These are phyloP conservation scores for Amanita inopinata DNA, from an alignment of 768 basidiomycete species.

Conservation along the genomic window DNA sequence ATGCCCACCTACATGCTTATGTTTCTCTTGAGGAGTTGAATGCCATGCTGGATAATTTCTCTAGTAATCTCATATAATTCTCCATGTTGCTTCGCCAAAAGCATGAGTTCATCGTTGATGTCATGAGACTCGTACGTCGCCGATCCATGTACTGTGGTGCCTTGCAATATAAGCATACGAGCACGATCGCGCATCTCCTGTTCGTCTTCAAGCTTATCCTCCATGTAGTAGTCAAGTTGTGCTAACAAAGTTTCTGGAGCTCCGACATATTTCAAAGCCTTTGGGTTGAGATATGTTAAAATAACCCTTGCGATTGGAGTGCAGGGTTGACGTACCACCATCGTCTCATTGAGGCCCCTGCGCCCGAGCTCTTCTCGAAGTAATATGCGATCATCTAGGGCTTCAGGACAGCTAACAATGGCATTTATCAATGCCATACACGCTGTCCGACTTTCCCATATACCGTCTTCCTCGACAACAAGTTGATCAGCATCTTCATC, in stretches of 20 bases:
- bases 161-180: constrained; percentile 22
- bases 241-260: constrained; percentile 67
- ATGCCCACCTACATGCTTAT: constrained; percentile 45
- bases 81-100: constrained; percentile 48
- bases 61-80: constrained; percentile 56
- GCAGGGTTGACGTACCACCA: constrained; percentile 53
- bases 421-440: constrained; percentile 76
- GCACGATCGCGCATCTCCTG: constrained; percentile 70
- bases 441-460: constrained; percentile 77
- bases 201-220: constrained; percentile 88
- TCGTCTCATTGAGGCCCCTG: constrained; percentile 73
- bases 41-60: constrained; percentile 48
- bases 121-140: constrained; percentile 40
- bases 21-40: constrained; percentile 46
- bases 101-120: constrained; percentile 51
- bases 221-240: constrained; percentile 73
- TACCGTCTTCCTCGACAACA: constrained; percentile 49
- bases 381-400: constrained; percentile 67
- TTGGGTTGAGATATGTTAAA: background rate
- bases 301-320: background rate
- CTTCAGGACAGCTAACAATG: constrained; percentile 63
- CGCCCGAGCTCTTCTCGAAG: constrained; percentile 78
- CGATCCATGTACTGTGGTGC: constrained; percentile 21
- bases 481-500: constrained; percentile 24
- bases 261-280: constrained; percentile 68